Conservation (phyloP, 2,329 filamentous ascomycete species). For the Magnaporthiopsis incrustans region DNA sequence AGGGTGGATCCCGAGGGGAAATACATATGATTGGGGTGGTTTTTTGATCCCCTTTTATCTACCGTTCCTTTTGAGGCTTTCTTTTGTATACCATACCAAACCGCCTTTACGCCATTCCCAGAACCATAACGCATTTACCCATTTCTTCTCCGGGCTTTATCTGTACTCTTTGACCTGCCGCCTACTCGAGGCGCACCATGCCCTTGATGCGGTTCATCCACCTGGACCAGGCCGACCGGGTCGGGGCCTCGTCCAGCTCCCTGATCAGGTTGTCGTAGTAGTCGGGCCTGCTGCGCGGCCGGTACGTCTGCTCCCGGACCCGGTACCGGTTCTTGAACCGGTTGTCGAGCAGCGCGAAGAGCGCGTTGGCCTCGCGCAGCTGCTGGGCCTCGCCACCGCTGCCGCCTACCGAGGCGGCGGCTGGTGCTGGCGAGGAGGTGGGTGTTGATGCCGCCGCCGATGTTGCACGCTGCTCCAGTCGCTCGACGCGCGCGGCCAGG, state of each 20-base stretch:
- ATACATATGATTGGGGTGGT: conserved; percentile 55
- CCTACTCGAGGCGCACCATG: conserved; percentile 48
- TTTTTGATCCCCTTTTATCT: not conserved
- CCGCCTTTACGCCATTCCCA: not conserved
- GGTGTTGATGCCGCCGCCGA: conserved; percentile 19
- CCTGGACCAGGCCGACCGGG: conserved; percentile 43
- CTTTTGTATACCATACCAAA: conserved; percentile 1
- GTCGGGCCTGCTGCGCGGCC: conserved; percentile 53
- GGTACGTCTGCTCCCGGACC: conserved; percentile 35
- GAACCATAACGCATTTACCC: not conserved
- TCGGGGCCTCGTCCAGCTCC: conserved; percentile 57
- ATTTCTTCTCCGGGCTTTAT: no score
- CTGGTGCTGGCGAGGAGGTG: conserved; percentile 14
- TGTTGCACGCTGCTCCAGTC: not conserved
- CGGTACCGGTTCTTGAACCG: conserved; percentile 48
- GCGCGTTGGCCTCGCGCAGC: conserved; percentile 48
- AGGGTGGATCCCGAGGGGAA: conserved; percentile 71
- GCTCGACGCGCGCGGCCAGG: conserved; percentile 35
- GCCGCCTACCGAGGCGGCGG: conserved; percentile 6
- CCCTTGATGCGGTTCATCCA: conserved; percentile 48
- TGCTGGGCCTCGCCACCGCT: conserved; percentile 35
- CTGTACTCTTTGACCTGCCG: not conserved
- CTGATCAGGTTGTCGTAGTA: conserved; percentile 54
- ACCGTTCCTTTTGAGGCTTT: conserved; percentile 3
- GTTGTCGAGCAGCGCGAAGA: conserved; percentile 52